Base-by-base conservation (phyloP, 257 asterid species). In the Ajuga chamaepitys region DNA sequence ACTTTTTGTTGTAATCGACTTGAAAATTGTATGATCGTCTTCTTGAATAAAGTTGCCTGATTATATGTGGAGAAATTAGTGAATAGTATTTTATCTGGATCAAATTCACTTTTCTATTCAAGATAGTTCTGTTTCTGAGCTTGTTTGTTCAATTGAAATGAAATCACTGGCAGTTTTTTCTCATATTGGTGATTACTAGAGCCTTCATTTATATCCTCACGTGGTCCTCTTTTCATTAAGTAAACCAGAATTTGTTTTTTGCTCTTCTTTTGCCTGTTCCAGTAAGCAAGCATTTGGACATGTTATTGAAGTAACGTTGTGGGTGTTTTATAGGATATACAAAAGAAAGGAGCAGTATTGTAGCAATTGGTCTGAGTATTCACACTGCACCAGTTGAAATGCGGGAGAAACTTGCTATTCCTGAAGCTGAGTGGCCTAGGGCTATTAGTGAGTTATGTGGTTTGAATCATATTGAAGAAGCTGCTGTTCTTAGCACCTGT, bases 401-500 rank as follows among this genome's bases (percentile, higher is more conserved):
- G 89, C 83, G 95, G 62, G 97, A 89, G 78, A 89, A 89, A 71
- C 88, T 89, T 60, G 95, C 95, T 51, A 79, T 89, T 59, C 97
- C 97, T 34, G 97, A 89, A 76, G 95, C 97, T 48, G 95, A 85
- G 73, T 89, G 97, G 97, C 89, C 89, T 7, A 78, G 89, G 76
- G 95, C 95, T 57, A 87, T 87, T 56, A 79, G 79, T 6, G 97
- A 87, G 78, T 80, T 89, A 16, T 87, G 95, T 52, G 82, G 83
- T 66, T 66, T 89, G 77, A 87, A 89, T 72, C 97, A 89, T 66
- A 89, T 89, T 59, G 97, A 89, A 77, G 97, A 89, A 72, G 97
- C 97, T 40, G 95, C 97, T 71, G 95, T 89, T 68, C 95, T 89
- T 42, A 89, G 97, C 73, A 89, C 97, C 55, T 89, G 97, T 73